These are phyloP conservation scores for Fistulinella prunicolor DNA, from an alignment of 768 basidiomycete species.

Conservation along the genomic window DNA sequence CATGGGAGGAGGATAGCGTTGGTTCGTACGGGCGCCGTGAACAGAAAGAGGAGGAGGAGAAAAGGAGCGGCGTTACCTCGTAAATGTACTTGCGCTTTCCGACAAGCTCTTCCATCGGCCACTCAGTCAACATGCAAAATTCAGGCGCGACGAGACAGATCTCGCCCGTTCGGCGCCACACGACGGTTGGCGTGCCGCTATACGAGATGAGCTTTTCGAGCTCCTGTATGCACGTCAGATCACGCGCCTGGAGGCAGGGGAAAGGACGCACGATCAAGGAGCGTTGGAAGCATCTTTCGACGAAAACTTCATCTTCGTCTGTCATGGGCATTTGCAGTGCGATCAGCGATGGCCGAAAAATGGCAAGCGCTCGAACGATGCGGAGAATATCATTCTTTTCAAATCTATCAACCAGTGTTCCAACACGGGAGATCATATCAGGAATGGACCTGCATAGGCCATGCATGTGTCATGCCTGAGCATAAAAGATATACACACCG, in stretches of 20 bases:
- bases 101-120: conserved; percentile 80
- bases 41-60: conserved; percentile 17
- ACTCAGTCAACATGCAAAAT: conserved; percentile 92
- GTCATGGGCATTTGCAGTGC: conserved; percentile 97
- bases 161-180: conserved; percentile 98
- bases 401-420: conserved; percentile 54
- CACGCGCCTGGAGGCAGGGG: not conserved
- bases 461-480: conserved; percentile 36
- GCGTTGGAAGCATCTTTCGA: conserved; percentile 93
- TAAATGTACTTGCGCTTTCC: conserved; percentile 49
- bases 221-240: conserved; percentile 53
- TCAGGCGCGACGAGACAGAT: conserved; percentile 96
- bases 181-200: conserved; percentile 95
- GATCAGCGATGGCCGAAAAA: conserved; percentile 94
- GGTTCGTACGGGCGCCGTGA: conserved; percentile 12
- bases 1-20: conserved; percentile 1
- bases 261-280: conserved; percentile 68
- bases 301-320: conserved; percentile 93
- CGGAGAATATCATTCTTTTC: conserved; percentile 95
- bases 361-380: conserved; percentile 90
- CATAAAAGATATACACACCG: conserved; percentile 56
- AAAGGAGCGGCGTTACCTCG: conserved; percentile 30
- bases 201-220: conserved; percentile 96
- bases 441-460: conserved; percentile 38
- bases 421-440: conserved; percentile 37